Evolutionary conservation across 805 yeast species (phyloP).

Genomic region (Hanseniaspora jakobsenii): DNA sequence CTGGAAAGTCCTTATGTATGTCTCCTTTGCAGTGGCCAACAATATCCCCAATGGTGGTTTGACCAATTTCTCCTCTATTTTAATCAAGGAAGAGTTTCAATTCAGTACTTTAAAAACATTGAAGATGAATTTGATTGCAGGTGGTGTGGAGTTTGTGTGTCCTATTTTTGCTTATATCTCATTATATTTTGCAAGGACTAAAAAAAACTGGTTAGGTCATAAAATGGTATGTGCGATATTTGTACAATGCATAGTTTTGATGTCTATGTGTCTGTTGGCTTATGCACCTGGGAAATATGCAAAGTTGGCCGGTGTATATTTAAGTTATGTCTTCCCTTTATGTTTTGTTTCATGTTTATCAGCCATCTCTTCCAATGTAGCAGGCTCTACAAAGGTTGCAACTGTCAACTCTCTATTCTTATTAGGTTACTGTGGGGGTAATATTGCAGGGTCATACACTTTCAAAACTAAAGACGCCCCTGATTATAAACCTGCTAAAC

Average conservation of each 20-base stretch:
- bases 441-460: constrained; percentile 63
- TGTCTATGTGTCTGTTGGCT: constrained; percentile 35
- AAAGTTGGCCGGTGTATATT: constrained; percentile 31
- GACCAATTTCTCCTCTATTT: constrained; percentile 37
- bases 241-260: constrained; percentile 25
- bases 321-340: constrained; percentile 30
- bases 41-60: constrained; percentile 47
- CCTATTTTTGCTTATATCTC: constrained; percentile 25
- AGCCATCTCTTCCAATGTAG: constrained; percentile 38
- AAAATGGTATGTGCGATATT: constrained; percentile 28
- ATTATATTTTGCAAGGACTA: no score
- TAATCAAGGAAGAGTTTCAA: constrained; percentile 34
- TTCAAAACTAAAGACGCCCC: constrained; percentile 52
- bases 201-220: constrained; percentile 19
- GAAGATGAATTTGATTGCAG: constrained; percentile 36
- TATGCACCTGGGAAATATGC: constrained; percentile 30
- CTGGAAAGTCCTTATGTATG: constrained; percentile 37
- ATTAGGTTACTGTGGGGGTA: constrained; percentile 56
- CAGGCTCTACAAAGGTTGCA: constrained; percentile 66
- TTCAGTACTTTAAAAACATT: constrained; percentile 33
- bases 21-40: constrained; percentile 31
- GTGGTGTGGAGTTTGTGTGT: constrained; percentile 35
- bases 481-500: constrained; percentile 42
- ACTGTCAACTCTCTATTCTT: constrained; percentile 46
- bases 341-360: constrained; percentile 29